These are phyloP conservation scores for Ambrosia trifida DNA, from an alignment of 129 eudicot genomes.

Conservation along the genomic window DNA sequence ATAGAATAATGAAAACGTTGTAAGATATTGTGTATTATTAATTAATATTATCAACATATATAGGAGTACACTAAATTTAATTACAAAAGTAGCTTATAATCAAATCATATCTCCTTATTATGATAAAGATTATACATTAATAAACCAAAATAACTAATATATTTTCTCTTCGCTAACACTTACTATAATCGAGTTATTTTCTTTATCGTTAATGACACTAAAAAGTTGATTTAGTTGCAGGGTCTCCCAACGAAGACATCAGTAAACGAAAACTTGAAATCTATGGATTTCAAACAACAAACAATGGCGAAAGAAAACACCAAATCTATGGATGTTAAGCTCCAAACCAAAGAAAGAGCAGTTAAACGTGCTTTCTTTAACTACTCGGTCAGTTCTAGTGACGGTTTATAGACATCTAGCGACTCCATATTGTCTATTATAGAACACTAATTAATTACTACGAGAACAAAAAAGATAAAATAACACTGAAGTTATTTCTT, in stretches of 20 bases:
- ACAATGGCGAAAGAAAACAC: conserved; percentile 61
- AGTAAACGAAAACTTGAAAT: conserved; percentile 58
- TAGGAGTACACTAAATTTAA: too few relatives aligned
- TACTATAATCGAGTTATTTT: conserved; percentile 1
- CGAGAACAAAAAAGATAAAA: too few relatives aligned
- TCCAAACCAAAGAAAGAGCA: conserved; percentile 84
- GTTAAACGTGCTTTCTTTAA: conserved; percentile 72
- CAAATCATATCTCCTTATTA: too few relatives aligned
- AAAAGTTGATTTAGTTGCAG: neutral
- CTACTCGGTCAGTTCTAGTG: conserved; percentile 50
- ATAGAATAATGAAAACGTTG: too few relatives aligned
- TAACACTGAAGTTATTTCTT: too few relatives aligned
- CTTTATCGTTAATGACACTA: neutral
- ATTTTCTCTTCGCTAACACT: too few relatives aligned
- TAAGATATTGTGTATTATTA: too few relatives aligned
- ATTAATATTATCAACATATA: too few relatives aligned
- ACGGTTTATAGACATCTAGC: neutral
- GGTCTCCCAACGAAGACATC: conserved; percentile 5
- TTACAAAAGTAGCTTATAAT: too few relatives aligned
- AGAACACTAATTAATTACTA: too few relatives aligned
- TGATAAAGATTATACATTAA: too few relatives aligned
- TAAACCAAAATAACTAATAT: too few relatives aligned
- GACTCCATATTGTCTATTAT: neutral
- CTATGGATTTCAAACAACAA: conserved; percentile 61
- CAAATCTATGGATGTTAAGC: conserved; percentile 62